Conservation (phyloP, 345 rosid genomes). For the Pistacia integerrima region DNA sequence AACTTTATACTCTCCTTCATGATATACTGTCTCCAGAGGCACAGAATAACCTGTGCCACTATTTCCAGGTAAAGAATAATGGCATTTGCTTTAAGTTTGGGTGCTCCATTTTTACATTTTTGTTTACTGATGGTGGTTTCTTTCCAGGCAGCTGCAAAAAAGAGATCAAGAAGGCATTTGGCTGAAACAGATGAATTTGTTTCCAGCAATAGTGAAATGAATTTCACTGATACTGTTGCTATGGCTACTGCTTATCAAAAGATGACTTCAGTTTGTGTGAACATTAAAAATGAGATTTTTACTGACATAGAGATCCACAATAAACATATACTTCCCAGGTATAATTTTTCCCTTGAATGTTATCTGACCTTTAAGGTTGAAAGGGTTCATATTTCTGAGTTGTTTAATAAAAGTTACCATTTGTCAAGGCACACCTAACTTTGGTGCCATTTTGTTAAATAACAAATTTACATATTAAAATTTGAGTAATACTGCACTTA, state of each 20-base stretch:
- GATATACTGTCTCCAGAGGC: conserved; percentile 94
- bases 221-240: conserved; percentile 63
- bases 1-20: conserved; percentile 85
- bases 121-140: conserved; percentile 8
- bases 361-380: not conserved
- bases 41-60: conserved; percentile 79
- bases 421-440: not conserved
- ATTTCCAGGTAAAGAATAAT: conserved; percentile 74
- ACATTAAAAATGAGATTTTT: conserved; percentile 76
- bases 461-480: not conserved
- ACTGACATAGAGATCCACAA: conserved; percentile 95
- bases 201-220: conserved; percentile 53
- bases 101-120: not conserved
- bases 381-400: not conserved
- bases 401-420: not conserved
- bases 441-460: not conserved
- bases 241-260: conserved; percentile 87
- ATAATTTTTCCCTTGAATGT: conserved; percentile 7
- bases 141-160: conserved; percentile 79
- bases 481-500: too few relatives aligned
- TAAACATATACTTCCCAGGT: conserved; percentile 93
- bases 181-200: conserved; percentile 93
- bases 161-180: conserved; percentile 84
- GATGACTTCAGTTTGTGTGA: conserved; percentile 76
- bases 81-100: not conserved